These are phyloP conservation scores for Yarrowia porcina DNA, from an alignment of 805 yeast species.

Conservation along the genomic window DNA sequence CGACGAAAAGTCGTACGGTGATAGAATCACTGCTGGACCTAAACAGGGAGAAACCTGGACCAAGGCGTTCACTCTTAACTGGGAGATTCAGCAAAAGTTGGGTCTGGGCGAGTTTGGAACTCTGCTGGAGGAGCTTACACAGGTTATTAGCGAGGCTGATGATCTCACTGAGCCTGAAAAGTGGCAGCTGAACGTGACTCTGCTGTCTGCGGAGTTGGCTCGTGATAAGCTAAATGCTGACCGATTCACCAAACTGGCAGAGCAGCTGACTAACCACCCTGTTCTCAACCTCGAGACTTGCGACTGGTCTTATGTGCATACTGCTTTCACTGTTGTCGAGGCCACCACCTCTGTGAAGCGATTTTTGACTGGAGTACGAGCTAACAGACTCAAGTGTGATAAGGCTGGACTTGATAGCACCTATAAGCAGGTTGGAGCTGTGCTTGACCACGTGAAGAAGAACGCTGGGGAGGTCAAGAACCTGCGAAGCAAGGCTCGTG, in stretches of 20 bases:
- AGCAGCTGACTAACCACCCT: background rate
- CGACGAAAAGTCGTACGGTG: conserved; percentile 34
- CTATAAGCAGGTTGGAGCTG: background rate
- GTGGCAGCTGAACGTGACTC: background rate
- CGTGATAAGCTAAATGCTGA: background rate
- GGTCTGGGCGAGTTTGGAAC: conserved; percentile 22
- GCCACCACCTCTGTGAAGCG: conserved; percentile 30
- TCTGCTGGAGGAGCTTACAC: background rate
- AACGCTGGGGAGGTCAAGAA: conserved; percentile 29
- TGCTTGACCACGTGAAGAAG: conserved; percentile 19
- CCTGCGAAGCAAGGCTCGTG: conserved; percentile 13
- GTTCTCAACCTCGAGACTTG: background rate
- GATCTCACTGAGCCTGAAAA: background rate
- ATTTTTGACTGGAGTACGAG: conserved; percentile 27
- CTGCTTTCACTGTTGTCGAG: conserved; percentile 34
- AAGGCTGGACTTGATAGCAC: conserved; percentile 16
- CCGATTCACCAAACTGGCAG: conserved; percentile 27
- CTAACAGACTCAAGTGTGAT: conserved; percentile 27
- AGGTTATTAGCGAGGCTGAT: background rate
- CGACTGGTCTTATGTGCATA: conserved; percentile 35
- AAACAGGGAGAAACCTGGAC: conserved; percentile 37
- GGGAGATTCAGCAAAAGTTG: conserved; percentile 33
- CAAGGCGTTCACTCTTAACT: conserved; percentile 39
- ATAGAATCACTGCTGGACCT: conserved; percentile 34
- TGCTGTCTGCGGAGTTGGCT: background rate